Evolutionary conservation across 176 grass and related monocot genomes (phyloP).

Genomic region (Oryza meridionalis): DNA sequence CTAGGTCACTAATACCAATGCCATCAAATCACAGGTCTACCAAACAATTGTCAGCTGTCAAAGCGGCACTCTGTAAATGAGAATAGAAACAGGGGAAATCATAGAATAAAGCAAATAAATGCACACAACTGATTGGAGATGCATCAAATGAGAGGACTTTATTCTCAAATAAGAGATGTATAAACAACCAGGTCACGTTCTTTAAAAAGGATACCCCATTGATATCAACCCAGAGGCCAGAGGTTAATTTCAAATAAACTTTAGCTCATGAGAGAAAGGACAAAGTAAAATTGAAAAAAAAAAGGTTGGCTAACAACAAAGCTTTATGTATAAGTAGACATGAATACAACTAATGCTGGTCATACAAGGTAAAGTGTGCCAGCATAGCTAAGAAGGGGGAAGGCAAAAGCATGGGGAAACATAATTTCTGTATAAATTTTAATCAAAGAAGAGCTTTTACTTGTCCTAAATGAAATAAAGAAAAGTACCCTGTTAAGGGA

Average conservation of each 20-base stretch:
- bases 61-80: neutral
- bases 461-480: neutral
- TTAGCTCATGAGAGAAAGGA: neutral
- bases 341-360: neutral
- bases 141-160: neutral
- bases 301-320: neutral
- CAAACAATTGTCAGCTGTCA: neutral
- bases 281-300: neutral
- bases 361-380: neutral
- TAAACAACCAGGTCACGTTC: neutral
- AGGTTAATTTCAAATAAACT: conserved; percentile 3
- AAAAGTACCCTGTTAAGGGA: neutral
- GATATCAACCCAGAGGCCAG: neutral
- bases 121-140: neutral
- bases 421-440: neutral
- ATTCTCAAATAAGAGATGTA: neutral
- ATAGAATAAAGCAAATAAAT: neutral
- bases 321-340: neutral
- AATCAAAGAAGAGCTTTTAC: neutral
- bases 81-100: neutral
- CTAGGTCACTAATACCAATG: neutral
- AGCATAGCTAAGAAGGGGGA: neutral
- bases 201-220: neutral
- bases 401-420: neutral
- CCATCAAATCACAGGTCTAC: neutral